Conservation (phyloP, 2,329 filamentous ascomycete genomes). For the Phaeosphaeria sp. region DNA sequence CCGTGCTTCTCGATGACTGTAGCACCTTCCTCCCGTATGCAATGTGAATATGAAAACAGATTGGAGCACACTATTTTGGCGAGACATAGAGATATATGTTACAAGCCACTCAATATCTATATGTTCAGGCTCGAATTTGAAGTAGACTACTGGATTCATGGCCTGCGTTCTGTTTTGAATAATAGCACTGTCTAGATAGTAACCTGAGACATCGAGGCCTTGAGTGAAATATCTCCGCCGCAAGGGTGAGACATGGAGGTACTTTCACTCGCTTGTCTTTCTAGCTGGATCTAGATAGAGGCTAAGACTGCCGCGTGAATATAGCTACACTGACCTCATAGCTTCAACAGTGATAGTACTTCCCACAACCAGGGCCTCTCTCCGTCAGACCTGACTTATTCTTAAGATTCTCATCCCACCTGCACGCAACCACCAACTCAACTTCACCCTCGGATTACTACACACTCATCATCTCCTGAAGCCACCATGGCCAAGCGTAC, state of each 20-base stretch:
- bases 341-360: not conserved
- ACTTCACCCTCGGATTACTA: not conserved
- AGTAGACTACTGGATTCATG: not conserved
- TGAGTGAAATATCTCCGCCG: not conserved
- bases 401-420: not conserved
- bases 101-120: not conserved
- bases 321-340: not conserved
- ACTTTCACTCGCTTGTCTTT: not conserved
- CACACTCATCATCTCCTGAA: not conserved
- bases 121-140: not conserved
- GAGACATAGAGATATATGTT: no score
- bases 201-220: not conserved
- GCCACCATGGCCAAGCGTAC: conserved; percentile 11
- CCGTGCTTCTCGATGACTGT: no score
- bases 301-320: not conserved
- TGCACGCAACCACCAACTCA: not conserved
- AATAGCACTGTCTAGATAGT: not conserved
- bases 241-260: not conserved
- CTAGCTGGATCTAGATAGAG: not conserved
- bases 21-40: no score
- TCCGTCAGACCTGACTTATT: not conserved
- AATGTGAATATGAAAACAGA: no score
- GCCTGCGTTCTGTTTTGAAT: not conserved
- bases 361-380: not conserved
- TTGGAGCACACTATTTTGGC: no score